phyloP scores from a whole-genome alignment of 192 early-diverging fungal genomes.

The Backusella circina region DNA sequence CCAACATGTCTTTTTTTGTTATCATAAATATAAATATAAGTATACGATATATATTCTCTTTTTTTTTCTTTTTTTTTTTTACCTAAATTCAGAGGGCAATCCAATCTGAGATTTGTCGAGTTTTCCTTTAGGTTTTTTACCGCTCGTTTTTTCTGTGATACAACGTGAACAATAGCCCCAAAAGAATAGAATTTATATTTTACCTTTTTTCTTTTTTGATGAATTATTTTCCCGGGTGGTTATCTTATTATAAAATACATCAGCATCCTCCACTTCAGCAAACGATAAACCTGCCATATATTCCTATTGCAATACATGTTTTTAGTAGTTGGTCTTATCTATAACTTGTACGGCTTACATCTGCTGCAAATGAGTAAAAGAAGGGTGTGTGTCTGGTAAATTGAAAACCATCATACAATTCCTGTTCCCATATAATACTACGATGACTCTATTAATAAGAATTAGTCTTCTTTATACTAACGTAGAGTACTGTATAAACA shows the following conservation, averaged over 20 bases:
- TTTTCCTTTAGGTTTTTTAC: constrained; percentile 45
- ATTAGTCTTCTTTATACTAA: not conserved
- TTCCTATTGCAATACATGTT: constrained; percentile 36
- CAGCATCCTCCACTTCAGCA: constrained; percentile 63
- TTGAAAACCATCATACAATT: constrained; percentile 73
- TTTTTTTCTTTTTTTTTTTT: not conserved
- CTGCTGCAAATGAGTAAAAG: constrained; percentile 71
- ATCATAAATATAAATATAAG: too few relatives aligned
- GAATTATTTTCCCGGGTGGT: constrained; percentile 40
- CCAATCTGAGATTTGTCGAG: constrained; percentile 62
- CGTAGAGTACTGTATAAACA: not conserved
- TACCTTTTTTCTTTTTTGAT: constrained; percentile 36
- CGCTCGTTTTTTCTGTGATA: constrained; percentile 30
- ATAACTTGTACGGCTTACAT: constrained; percentile 37
- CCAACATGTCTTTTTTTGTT: constrained; percentile 44
- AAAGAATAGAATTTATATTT: constrained; percentile 11
- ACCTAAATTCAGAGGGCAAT: constrained; percentile 49
- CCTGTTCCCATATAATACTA: constrained; percentile 77
- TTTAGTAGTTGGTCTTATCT: too few relatives aligned
- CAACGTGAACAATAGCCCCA: constrained; percentile 21
- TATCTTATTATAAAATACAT: constrained; percentile 63
- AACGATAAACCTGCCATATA: constrained; percentile 70
- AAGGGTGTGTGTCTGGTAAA: constrained; percentile 55
- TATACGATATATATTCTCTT: too few relatives aligned
- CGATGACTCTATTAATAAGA: constrained; percentile 37